These are phyloP conservation scores for Pyrenopolyporus hunteri DNA, from an alignment of 495 filamentous ascomycete species.

Conservation along the genomic window DNA sequence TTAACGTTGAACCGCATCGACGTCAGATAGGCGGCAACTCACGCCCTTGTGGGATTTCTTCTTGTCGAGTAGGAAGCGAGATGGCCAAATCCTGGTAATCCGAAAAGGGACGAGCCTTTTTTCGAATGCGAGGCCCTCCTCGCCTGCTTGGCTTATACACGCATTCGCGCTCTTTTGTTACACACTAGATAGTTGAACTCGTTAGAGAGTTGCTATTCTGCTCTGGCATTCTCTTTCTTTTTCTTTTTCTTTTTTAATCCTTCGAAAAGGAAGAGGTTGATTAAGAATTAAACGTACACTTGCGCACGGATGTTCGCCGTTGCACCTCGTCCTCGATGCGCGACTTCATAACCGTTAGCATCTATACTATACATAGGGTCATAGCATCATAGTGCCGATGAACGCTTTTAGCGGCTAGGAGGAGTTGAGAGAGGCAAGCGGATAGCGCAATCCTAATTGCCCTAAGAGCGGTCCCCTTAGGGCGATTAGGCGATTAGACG, in stretches of 20 bases:
- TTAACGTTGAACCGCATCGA: slow-evolving; percentile 11
- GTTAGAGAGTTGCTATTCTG: slow-evolving; percentile 8
- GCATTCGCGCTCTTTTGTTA: slow-evolving; percentile 58
- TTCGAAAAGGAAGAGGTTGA: slow-evolving; percentile 1
- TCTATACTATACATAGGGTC: neutral
- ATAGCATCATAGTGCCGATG: neutral
- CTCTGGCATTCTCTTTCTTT: neutral
- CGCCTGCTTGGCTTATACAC: slow-evolving; percentile 63
- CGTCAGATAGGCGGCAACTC: slow-evolving; percentile 6
- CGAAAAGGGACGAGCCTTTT: slow-evolving; percentile 35
- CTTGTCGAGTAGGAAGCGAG: slow-evolving; percentile 39
- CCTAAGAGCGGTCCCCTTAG: too few relatives aligned
- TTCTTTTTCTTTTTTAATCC: too few relatives aligned
- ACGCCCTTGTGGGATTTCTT: slow-evolving; percentile 42
- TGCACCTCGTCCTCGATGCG: slow-evolving; percentile 63
- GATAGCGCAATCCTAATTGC: slow-evolving; percentile 28
- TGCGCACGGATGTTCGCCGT: slow-evolving; percentile 61
- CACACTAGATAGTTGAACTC: slow-evolving; percentile 49
- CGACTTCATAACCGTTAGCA: slow-evolving; percentile 47
- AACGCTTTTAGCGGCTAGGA: neutral
- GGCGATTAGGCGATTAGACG: neutral
- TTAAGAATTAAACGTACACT: slow-evolving; percentile 53
- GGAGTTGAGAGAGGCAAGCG: neutral
- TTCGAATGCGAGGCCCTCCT: slow-evolving; percentile 58
- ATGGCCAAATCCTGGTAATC: slow-evolving; percentile 41